A percentile compares a stretch with the other conserved stretches of the same genome.
Evolutionary conservation across 1,139 yeast genomes (phyloP).

Genomic region (Wickerhamiella pararugosa): DNA sequence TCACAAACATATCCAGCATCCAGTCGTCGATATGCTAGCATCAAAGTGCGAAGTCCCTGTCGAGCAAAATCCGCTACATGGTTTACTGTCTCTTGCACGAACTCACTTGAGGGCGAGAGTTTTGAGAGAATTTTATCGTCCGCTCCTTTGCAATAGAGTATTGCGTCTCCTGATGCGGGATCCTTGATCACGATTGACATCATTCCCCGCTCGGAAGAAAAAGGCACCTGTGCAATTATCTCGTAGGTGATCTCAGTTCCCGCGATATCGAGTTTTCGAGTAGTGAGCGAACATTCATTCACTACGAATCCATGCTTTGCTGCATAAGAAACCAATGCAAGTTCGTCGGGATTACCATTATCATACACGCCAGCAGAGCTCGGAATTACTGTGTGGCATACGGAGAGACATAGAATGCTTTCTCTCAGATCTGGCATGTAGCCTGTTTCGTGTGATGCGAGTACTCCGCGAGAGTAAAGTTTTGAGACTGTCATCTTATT

Average conservation of each 20-base stretch:
- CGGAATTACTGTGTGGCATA: constrained; percentile 95
- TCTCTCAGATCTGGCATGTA: constrained; percentile 19
- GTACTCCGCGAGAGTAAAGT: constrained; percentile 65
- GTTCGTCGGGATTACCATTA: constrained; percentile 98
- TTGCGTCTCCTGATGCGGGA: constrained; percentile 45
- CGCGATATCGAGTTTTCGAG: constrained; percentile 51
- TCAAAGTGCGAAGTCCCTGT: constrained; percentile 91
- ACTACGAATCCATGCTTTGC: constrained; percentile 72
- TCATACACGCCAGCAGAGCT: constrained; percentile 65
- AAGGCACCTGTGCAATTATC: constrained; percentile 76
- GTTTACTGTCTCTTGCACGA: constrained; percentile 56
- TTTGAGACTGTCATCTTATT: constrained; percentile 96
- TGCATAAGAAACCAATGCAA: constrained; percentile 90
- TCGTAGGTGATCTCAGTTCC: constrained; percentile 38
- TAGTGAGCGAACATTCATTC: constrained; percentile 60
- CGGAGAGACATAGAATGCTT: constrained; percentile 54
- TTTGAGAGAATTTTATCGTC: constrained; percentile 83
- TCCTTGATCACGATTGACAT: constrained; percentile 74
- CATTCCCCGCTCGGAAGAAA: constrained; percentile 86
- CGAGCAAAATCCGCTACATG: constrained; percentile 87
- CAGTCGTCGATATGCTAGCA: constrained; percentile 68
- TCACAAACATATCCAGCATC: constrained; percentile 38
- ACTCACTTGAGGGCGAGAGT: constrained; percentile 81
- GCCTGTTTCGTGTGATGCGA: constrained; percentile 18
- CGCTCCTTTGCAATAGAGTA: constrained; percentile 94